Base-by-base conservation (phyloP, 306 rosid species). In the Vigna unguiculata region DNA sequence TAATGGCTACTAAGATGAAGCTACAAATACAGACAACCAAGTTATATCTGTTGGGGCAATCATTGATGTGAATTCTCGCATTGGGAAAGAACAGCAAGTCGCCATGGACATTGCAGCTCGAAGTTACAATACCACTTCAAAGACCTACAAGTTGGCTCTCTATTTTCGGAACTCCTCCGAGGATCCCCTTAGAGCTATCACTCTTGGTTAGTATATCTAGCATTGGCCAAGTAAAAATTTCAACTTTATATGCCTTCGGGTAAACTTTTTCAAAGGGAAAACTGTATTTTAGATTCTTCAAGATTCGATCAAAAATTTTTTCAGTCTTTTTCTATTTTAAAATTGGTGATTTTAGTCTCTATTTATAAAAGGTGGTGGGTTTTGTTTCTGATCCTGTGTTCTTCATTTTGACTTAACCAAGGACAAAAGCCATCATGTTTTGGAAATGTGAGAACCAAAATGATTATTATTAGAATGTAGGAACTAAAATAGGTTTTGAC, bases 71-170 rank as follows among this genome's bases (percentile, higher is more conserved):
- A 57, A 76, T n/a, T 75, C 88, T 66, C 88, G 84, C 7, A 69
- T 61, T 32, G 90, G 90, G 51, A 84, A 86, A 84, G 90, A 86
- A 76, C 87, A 84, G 82, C 74, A 61, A 76, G 49, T 66, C 15
- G 90, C 86, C 12, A 72, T 86, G 90, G 79, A 78, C 24, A 71
- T 84, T 67, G 88, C 79, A 72, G 79, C 71, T 59, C 81, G 21
- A 41, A 75, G 62, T 10, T 81, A 81, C 77, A 84, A 86, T 17
- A 75, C 2, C 41, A 72, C 17, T 40, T 81, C 88, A 52, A 81
- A 71, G 61, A 72, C 70, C 34, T 69, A 72, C 71, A 78, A 86
- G 63, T 3, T 86, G 16, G 74, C 76, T 76, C 84, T 86, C 57
- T 21, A 84, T 68, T 59, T 81, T 59, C 54, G 0, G 10, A 40